Evolutionary conservation across 768 basidiomycete genomes (phyloP), one percentile per base, ranked within the genome.

Genomic region (Coprinopsis cinerea): DNA sequence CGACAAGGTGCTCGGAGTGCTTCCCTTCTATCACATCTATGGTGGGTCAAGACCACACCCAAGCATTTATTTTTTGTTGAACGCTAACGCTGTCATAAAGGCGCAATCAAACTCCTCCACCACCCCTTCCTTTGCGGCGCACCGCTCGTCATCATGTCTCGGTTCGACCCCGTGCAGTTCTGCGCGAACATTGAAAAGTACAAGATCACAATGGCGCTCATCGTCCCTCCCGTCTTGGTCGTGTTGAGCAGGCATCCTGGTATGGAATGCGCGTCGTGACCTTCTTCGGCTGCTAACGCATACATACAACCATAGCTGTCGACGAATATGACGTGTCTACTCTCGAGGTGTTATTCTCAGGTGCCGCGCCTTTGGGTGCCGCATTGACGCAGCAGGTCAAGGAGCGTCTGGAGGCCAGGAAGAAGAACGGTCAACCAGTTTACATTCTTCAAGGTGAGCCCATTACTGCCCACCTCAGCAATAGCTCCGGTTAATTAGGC

Each of bases 181-280:
- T 85, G 88, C 53, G 68, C 72, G 10, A 70, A 77, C 43, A 77
- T 95, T 41, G 73, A 83, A 54, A 74, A 70, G 44, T 88, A 88
- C 69, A 77, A 69, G 44, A 75, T 82, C 23, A 83, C 84, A 0
- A 51, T 69, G 1, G 52, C 77, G 0, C 65, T 85, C 0, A 68
- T 90, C 42, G 90, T 90, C 1, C 92, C 92, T 1, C 92, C 93
- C 0, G 81, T 96, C n/a, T 67, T 92, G 11, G 81, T 95, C 13
- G 75, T 81, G 1, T 71, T 96, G 35, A 68, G 82, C 2, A 78
- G 84, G 52, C 83, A 88, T 55, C 78, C 81, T 10, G 82, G 81
- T 79, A 65, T 26, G 79, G 63, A n/a, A 10, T 39, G 10, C 36
- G 18, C 30, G 7, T 32, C 30, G 36, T 11, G 17, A 11, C 23